Evolutionary conservation across 2,329 filamentous ascomycete genomes (phyloP).

Genomic region (Aspergillus intermedius): DNA sequence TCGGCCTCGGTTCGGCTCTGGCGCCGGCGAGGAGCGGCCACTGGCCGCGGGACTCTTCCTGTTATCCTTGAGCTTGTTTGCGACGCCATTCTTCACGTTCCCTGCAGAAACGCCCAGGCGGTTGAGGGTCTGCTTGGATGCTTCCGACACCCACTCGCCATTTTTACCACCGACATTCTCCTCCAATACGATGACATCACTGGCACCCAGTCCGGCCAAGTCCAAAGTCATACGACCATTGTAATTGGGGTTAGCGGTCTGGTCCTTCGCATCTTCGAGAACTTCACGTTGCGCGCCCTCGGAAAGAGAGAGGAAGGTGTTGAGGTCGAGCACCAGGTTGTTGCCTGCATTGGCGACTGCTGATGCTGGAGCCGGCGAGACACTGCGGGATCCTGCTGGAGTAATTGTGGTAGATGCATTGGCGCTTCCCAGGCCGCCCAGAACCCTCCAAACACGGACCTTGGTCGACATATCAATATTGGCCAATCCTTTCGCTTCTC

Average conservation of each 20-base stretch:
- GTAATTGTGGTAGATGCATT: conserved; percentile 39
- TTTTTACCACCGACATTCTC: conserved; percentile 57
- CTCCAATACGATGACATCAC: conserved; percentile 76
- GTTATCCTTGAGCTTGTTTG: conserved; percentile 25
- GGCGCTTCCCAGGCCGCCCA: conserved; percentile 39
- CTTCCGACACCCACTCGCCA: conserved; percentile 52
- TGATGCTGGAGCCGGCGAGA: conserved; percentile 38
- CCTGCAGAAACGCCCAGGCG: conserved; percentile 47
- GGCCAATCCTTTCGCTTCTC: conserved; percentile 61
- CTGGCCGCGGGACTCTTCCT: conserved; percentile 40
- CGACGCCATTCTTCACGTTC: conserved; percentile 25
- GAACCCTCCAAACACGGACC: conserved; percentile 68
- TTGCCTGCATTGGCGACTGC: conserved; percentile 38
- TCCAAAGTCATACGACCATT: conserved; percentile 66
- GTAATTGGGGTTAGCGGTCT: conserved; percentile 66
- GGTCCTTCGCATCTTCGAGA: conserved; percentile 58
- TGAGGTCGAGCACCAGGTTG: conserved; percentile 55
- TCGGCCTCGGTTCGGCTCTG: conserved; percentile 60
- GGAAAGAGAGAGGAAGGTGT: conserved; percentile 57
- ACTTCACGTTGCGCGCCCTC: conserved; percentile 59
- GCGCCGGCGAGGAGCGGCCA: conserved; percentile 65
- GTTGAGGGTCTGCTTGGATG: conserved; percentile 35
- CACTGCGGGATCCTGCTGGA: conserved; percentile 38
- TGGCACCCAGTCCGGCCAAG: conserved; percentile 60
- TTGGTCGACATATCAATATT: conserved; percentile 64